Base-by-base conservation (phyloP, 345 rosid species). In the Eucalyptus decipiens region DNA sequence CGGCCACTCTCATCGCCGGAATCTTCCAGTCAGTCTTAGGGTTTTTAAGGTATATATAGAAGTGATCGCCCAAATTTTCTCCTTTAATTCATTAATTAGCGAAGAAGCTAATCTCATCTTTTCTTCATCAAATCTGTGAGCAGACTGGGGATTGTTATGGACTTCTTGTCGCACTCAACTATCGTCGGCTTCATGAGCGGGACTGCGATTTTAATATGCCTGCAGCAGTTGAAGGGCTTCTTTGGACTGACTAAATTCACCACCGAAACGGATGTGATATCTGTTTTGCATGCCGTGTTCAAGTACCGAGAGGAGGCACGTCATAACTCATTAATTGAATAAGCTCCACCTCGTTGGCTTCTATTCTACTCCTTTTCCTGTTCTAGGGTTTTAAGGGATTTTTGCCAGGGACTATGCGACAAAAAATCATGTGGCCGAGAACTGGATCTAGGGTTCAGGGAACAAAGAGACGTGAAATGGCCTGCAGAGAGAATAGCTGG, bases 101-200 rank as follows among this genome's bases (percentile, higher is more conserved):
- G 58, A 9, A 37, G 72, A 87, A 37, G 32, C 19, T 28, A 19
- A 40, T 28, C 45, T 87, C 65, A 42, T 34, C n/a, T 54, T 18
- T 45, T 30, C 34, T 62, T 62, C 4, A 56, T 56, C 48, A 32
- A 17, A 69, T 62, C 32, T 5, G 14, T 45, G 76, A 34, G 81
- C 91, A 97, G 98, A 89, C 88, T 97, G 87, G 99, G 99, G 54
- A 93, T 97, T 81, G 86, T 97, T 89, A 98, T 97, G 89, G 99
- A 97, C 90, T 96, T 96, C 91, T 81, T 97, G 89, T 95, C 99
- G 28, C 99, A 96, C 88, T 96, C 99, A 4, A 97, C 99, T 13
- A 97, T 97, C 88, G 93, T 95, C 9, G 99, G 99, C 37, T 96
- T 97, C 95, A 96, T 97, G 97, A 95, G 95, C 52, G 99, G 99